A percentile compares a stretch with the other conserved stretches of the same genome.
phyloP scores from a whole-genome alignment of 495 filamentous ascomycete species.

The Penicillium argentinense region DNA sequence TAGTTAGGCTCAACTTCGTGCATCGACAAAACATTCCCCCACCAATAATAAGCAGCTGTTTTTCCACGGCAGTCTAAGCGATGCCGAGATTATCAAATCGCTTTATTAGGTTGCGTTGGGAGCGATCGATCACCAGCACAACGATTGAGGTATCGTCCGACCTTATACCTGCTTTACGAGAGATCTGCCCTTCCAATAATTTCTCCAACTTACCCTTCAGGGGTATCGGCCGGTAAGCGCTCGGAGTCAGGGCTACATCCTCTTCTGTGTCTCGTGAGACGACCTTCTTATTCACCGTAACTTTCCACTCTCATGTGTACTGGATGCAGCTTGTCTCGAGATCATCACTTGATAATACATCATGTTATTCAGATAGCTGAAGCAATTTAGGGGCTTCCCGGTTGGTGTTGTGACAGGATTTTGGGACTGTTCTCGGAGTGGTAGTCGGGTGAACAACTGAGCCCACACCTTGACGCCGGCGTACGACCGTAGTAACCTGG shows the following conservation, averaged over 20 bases:
- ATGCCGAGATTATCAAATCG: background rate
- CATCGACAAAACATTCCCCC: no score
- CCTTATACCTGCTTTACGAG: background rate
- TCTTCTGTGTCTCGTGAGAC: conserved; percentile 26
- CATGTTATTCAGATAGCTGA: conserved; percentile 12
- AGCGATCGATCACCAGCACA: background rate
- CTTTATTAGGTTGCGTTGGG: background rate
- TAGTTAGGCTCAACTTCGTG: no score
- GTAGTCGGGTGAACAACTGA: conserved; percentile 9
- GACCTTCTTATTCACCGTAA: conserved; percentile 26
- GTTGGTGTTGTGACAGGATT: conserved; percentile 5
- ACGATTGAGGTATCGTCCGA: background rate
- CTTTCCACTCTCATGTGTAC: conserved; percentile 38
- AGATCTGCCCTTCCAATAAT: conserved; percentile 13
- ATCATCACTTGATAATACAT: conserved; percentile 19
- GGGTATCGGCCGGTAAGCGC: conserved; percentile 17
- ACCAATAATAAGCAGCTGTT: no score
- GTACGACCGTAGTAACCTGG: conserved; percentile 12
- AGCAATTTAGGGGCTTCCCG: conserved; percentile 11
- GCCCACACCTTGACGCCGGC: conserved; percentile 1
- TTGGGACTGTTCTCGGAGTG: conserved; percentile 4
- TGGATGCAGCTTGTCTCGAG: conserved; percentile 26
- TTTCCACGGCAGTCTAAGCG: no score
- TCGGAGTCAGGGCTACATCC: conserved; percentile 21
- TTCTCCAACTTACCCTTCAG: conserved; percentile 11